Percentiles rank a stretch among this genome's conserved stretches.
Conservation (phyloP, 768 basidiomycete genomes). For the Tulasnella sp. region DNA sequence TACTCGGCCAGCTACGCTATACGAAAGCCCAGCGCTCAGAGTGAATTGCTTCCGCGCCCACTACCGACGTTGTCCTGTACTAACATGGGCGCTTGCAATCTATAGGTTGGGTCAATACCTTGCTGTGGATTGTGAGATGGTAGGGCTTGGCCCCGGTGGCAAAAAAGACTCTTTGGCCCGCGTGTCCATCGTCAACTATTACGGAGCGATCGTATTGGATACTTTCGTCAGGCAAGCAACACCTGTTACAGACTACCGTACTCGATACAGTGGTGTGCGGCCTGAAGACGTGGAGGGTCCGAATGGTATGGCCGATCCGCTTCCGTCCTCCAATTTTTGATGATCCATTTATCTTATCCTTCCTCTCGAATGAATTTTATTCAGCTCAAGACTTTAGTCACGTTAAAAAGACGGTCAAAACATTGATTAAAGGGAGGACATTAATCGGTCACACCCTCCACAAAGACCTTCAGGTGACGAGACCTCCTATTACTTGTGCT, state of each 20-base stretch:
- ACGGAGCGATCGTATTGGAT: constrained; percentile 70
- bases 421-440: constrained; percentile 63
- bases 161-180: constrained; percentile 77
- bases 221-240: constrained; percentile 80
- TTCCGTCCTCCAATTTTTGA: too few species aligned
- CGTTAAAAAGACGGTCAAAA: constrained; percentile 68
- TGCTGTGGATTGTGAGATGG: constrained; percentile 95
- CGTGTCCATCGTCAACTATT: constrained; percentile 81
- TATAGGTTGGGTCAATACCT: constrained; percentile 60
- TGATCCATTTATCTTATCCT: too few species aligned
- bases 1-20: constrained; percentile 38
- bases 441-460: constrained; percentile 85
- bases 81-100: too few species aligned
- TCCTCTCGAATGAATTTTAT: too few species aligned
- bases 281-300: constrained; percentile 42
- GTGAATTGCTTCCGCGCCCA: too few species aligned
- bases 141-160: constrained; percentile 81
- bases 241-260: constrained; percentile 85
- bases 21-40: constrained; percentile 33
- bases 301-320: constrained; percentile 46
- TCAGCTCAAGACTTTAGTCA: constrained; percentile 68
- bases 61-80: too few species aligned
- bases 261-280: constrained; percentile 78
- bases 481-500: background rate
- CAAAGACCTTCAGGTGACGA: constrained; percentile 72